These are phyloP conservation scores for Fagus sylvatica DNA, from an alignment of 306 rosid species.

Conservation along the genomic window DNA sequence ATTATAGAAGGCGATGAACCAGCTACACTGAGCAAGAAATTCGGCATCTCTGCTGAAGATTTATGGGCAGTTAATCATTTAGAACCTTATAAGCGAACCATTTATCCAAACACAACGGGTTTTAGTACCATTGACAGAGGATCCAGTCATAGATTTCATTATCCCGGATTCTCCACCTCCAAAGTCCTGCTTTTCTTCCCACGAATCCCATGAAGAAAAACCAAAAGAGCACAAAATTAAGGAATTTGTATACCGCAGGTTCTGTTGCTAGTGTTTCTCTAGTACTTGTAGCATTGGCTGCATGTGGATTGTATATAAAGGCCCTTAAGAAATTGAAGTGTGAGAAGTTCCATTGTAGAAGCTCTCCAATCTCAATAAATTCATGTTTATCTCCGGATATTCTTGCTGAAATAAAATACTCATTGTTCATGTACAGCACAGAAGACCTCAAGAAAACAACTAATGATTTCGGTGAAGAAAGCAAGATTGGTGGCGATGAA, in stretches of 20 bases:
- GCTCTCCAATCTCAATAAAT: no score
- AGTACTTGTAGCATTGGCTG: conserved; percentile 38
- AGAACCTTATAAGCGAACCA: no score
- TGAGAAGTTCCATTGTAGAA: no score
- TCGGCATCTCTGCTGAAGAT: no score
- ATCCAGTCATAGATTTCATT: conserved; percentile 24
- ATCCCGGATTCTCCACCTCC: conserved; percentile 66
- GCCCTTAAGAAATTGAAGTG: conserved; percentile 36
- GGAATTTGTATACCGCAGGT: conserved; percentile 53
- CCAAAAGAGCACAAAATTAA: conserved; percentile 13
- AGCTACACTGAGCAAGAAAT: no score
- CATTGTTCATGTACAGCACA: conserved; percentile 49
- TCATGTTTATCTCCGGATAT: conserved; percentile 64
- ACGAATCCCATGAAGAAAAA: conserved; percentile 30
- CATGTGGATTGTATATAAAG: conserved; percentile 40
- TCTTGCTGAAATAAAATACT: conserved; percentile 60
- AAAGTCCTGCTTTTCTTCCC: conserved; percentile 45
- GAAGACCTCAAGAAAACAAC: no score
- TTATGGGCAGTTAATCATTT: no score
- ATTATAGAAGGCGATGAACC: no score
- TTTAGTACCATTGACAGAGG: conserved; percentile 46
- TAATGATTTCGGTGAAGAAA: no score
- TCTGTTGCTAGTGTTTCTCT: conserved; percentile 42
- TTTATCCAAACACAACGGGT: conserved; percentile 45
- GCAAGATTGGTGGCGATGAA: no score